A percentile compares a stretch with the other conserved stretches of the same genome.
phyloP scores from a whole-genome alignment of 2,329 filamentous ascomycete species.

The Alternaria sp. region DNA sequence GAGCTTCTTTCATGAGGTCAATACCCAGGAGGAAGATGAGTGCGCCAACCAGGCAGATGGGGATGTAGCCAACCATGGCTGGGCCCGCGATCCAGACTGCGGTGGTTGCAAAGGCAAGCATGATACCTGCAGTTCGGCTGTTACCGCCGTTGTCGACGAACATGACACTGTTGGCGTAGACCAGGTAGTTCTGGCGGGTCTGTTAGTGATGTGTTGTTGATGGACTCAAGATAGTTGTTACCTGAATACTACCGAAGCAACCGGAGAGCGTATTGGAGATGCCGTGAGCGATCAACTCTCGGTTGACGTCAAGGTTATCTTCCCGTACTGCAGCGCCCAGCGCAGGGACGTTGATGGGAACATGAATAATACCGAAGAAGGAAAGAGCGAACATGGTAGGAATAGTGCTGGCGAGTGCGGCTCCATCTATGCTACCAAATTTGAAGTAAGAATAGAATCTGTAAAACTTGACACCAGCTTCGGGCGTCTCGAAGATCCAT shows the following conservation, averaged over 20 bases:
- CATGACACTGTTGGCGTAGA: constrained; percentile 96
- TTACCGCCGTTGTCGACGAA: constrained; percentile 94
- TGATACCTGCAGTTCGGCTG: constrained; percentile 81
- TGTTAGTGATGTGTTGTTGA: constrained; percentile 28
- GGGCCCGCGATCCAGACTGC: constrained; percentile 87
- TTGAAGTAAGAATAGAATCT: constrained; percentile 97
- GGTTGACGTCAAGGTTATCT: constrained; percentile 89
- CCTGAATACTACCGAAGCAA: constrained; percentile 81
- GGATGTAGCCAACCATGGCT: constrained; percentile 89
- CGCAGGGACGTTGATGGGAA: constrained; percentile 97
- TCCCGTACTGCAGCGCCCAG: constrained; percentile 89
- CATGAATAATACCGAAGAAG: constrained; percentile 96
- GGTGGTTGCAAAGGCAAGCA: constrained; percentile 82
- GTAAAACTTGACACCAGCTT: constrained; percentile 90
- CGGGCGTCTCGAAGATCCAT: constrained; percentile 92
- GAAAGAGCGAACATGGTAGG: constrained; percentile 97
- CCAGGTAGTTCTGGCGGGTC: constrained; percentile 80
- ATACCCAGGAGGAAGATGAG: constrained; percentile 96
- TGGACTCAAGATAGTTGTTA: constrained; percentile 26
- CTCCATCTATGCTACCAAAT: constrained; percentile 82
- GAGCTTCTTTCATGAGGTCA: constrained; percentile 85
- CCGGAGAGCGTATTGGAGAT: constrained; percentile 93
- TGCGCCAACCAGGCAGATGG: constrained; percentile 94
- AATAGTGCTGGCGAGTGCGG: constrained; percentile 80
- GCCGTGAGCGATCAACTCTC: constrained; percentile 90